Conservation (phyloP, 2,329 filamentous ascomycete genomes). For the Alternaria alternata region DNA sequence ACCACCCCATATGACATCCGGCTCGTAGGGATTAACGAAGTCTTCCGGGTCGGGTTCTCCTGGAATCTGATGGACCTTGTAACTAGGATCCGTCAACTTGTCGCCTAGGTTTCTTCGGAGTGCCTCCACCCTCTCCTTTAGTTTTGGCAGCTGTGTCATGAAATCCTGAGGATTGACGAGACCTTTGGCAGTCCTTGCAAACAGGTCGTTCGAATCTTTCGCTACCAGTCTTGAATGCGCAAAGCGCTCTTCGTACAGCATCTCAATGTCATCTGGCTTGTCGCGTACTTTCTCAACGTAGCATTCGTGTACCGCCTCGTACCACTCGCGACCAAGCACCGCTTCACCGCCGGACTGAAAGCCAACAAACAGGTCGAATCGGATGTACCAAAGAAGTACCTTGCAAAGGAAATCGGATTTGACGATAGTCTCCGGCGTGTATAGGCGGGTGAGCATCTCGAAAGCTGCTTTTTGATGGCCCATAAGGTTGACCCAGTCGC, state of each 20-base stretch:
- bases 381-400: slow-evolving; percentile 86
- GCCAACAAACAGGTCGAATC: slow-evolving; percentile 85
- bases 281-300: slow-evolving; percentile 66
- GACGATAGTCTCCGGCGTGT: slow-evolving; percentile 77
- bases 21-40: slow-evolving; percentile 76
- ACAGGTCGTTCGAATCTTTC: slow-evolving; percentile 80
- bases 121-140: slow-evolving; percentile 52
- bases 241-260: slow-evolving; percentile 72
- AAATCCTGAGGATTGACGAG: slow-evolving; percentile 73
- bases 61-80: slow-evolving; percentile 71
- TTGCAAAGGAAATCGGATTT: slow-evolving; percentile 74
- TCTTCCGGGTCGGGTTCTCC: slow-evolving; percentile 66
- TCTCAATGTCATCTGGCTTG: slow-evolving; percentile 69
- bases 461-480: slow-evolving; percentile 91
- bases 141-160: slow-evolving; percentile 62
- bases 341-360: slow-evolving; percentile 82
- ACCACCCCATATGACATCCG: slow-evolving; percentile 71
- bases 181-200: slow-evolving; percentile 71
- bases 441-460: slow-evolving; percentile 79
- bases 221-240: slow-evolving; percentile 75
- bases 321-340: slow-evolving; percentile 80
- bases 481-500: slow-evolving; percentile 93
- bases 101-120: slow-evolving; percentile 65
- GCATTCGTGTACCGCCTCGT: slow-evolving; percentile 69
- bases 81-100: slow-evolving; percentile 66